Conservation (phyloP, 23 red algal genomes). For the Pyropia haitanensis region DNA sequence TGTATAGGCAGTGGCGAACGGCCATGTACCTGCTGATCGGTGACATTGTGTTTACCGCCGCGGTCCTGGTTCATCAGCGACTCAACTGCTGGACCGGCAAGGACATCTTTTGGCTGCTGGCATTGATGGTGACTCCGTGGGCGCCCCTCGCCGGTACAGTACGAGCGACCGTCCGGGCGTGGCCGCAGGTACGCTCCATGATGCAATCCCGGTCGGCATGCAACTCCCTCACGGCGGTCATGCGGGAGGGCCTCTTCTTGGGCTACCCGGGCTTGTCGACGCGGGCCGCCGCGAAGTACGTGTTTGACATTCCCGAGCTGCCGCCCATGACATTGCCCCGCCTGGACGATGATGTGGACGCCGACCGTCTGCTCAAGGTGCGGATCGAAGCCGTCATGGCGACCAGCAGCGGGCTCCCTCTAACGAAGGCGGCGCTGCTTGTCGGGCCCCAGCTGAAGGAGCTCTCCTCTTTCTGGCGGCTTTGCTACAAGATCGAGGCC, state of each 20-base stretch:
- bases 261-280: conserved; percentile 19
- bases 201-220: conserved; percentile 12
- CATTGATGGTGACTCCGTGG: conserved; percentile 34
- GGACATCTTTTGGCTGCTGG: conserved; percentile 10
- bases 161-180: conserved; percentile 8
- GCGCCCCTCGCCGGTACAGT: conserved; percentile 32
- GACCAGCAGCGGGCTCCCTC: no score
- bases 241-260: conserved; percentile 31
- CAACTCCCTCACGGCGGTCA: conserved; percentile 30
- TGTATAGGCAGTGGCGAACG: conserved; percentile 24
- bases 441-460: conserved; percentile 15
- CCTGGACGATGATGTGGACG: no score
- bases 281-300: neutral
- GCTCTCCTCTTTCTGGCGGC: neutral
- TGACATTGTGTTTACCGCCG: conserved; percentile 8
- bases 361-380: no score
- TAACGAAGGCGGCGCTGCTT: conserved; percentile 5
- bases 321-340: no score
- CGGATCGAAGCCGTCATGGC: no score
- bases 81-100: neutral
- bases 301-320: no score
- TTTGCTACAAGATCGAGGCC: no score
- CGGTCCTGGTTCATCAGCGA: neutral
- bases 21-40: conserved; percentile 1
- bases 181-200: conserved; percentile 12